Conservation (phyloP, 768 basidiomycete genomes). For the Lyophyllum decastes region DNA sequence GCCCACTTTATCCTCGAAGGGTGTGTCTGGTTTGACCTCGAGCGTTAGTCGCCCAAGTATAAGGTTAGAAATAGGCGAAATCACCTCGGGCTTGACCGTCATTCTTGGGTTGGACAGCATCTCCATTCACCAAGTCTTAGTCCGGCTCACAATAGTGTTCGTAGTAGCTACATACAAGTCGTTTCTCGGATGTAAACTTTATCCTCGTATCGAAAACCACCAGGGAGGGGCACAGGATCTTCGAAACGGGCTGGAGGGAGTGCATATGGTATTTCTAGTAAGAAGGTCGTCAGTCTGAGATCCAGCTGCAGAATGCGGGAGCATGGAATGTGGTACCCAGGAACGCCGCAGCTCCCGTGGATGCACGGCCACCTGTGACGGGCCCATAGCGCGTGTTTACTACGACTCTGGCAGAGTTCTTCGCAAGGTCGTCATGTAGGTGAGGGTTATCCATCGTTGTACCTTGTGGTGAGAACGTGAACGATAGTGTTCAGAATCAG, state of each 20-base stretch:
- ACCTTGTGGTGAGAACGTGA: too few species aligned
- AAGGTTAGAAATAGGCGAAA: background rate
- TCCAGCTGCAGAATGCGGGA: background rate
- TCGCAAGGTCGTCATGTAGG: slow-evolving; percentile 56
- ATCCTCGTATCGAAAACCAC: slow-evolving; percentile 52
- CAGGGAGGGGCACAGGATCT: slow-evolving; percentile 59
- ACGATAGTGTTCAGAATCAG: background rate
- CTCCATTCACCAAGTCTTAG: slow-evolving; percentile 29
- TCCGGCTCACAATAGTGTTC: background rate
- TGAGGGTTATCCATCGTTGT: slow-evolving; percentile 30
- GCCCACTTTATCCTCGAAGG: slow-evolving; percentile 63
- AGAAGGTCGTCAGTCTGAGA: background rate
- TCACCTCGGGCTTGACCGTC: slow-evolving; percentile 64
- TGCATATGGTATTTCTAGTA: slow-evolving; percentile 72
- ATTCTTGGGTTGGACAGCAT: slow-evolving; percentile 61
- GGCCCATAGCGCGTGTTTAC: slow-evolving; percentile 58
- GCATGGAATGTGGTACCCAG: slow-evolving; percentile 45
- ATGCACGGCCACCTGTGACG: slow-evolving; percentile 58
- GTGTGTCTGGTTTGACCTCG: slow-evolving; percentile 33
- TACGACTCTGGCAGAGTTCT: slow-evolving; percentile 39
- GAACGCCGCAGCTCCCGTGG: slow-evolving; percentile 64
- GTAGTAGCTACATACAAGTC: slow-evolving; percentile 43
- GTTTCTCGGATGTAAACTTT: slow-evolving; percentile 65
- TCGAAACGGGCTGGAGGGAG: slow-evolving; percentile 64
- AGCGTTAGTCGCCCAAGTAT: background rate